These are phyloP conservation scores for Polychaeton citri DNA, from an alignment of 2,329 filamentous ascomycete species.

Conservation along the genomic window DNA sequence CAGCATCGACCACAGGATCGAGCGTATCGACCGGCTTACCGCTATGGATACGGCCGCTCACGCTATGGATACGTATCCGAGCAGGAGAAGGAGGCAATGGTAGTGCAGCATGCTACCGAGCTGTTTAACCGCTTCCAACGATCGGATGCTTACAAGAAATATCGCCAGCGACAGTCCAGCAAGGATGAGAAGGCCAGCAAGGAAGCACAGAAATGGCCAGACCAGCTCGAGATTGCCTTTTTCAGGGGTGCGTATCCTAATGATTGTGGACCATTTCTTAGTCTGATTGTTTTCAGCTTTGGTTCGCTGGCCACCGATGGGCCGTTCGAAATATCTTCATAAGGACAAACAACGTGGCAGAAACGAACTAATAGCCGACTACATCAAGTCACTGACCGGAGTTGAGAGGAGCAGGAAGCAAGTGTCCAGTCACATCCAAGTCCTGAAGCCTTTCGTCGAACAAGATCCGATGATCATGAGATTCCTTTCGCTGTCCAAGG, in stretches of 20 bases:
- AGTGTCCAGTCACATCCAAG: slow-evolving; percentile 52
- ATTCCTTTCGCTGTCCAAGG: slow-evolving; percentile 21
- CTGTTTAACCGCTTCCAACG: slow-evolving; percentile 16
- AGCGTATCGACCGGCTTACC: neutral
- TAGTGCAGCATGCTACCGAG: slow-evolving; percentile 9
- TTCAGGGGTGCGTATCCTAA: slow-evolving; percentile 26
- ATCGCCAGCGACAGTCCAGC: slow-evolving; percentile 28
- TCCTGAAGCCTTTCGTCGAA: slow-evolving; percentile 43
- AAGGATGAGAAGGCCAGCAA: slow-evolving; percentile 15
- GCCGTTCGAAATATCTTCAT: slow-evolving; percentile 34
- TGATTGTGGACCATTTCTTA: neutral
- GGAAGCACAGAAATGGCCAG: slow-evolving; percentile 32
- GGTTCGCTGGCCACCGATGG: slow-evolving; percentile 45
- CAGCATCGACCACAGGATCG: neutral
- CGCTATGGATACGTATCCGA: neutral
- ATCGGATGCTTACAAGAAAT: slow-evolving; percentile 32
- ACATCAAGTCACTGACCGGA: slow-evolving; percentile 42
- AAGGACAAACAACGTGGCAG: slow-evolving; percentile 43
- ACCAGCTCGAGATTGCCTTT: slow-evolving; percentile 34
- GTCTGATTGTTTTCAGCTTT: slow-evolving; percentile 21
- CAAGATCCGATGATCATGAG: slow-evolving; percentile 36
- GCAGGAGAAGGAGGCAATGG: slow-evolving; percentile 5
- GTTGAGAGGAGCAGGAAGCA: slow-evolving; percentile 42
- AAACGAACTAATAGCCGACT: slow-evolving; percentile 49
- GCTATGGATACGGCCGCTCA: neutral